Evolutionary conservation across 2,329 filamentous ascomycete genomes (phyloP).

Genomic region (Aureobasidium mangrovei): DNA sequence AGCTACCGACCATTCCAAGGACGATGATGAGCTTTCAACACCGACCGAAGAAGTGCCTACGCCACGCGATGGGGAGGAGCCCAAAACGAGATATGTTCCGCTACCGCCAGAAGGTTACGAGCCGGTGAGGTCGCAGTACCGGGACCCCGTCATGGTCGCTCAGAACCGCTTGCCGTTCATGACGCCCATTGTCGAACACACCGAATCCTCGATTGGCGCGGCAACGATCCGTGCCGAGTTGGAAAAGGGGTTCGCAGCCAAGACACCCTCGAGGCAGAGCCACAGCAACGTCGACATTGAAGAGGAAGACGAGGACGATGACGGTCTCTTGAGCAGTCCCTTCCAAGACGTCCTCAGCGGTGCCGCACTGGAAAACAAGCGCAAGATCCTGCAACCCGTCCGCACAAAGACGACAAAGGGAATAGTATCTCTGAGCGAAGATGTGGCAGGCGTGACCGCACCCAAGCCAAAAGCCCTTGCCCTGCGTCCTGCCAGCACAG

Average conservation of each 20-base stretch:
- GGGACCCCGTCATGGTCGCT: conserved; percentile 68
- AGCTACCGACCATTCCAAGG: conserved; percentile 30
- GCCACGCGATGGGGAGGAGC: conserved; percentile 35
- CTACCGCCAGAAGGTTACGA: conserved; percentile 81
- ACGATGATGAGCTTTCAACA: conserved; percentile 18
- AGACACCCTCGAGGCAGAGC: conserved; percentile 64
- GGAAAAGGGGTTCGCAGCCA: conserved; percentile 51
- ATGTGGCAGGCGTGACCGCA: conserved; percentile 12
- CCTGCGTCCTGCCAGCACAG: conserved; percentile 23
- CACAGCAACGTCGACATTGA: conserved; percentile 29
- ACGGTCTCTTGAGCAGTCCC: conserved; percentile 59
- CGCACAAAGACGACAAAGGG: conserved; percentile 40
- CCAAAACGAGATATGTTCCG: conserved; percentile 61
- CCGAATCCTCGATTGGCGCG: conserved; percentile 73
- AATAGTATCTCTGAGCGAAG: conserved; percentile 27
- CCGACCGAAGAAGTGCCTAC: conserved; percentile 38
- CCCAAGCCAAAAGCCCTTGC: conserved; percentile 19
- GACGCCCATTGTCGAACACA: conserved; percentile 96
- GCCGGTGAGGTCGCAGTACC: conserved; percentile 62
- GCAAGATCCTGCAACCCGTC: conserved; percentile 43
- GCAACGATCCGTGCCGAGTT: conserved; percentile 49
- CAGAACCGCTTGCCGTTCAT: conserved; percentile 95
- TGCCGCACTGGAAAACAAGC: conserved; percentile 30
- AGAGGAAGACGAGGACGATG: conserved; percentile 24
- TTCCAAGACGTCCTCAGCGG: conserved; percentile 56